Percentiles rank a stretch among this genome's conserved stretches.
These are phyloP conservation scores for Irpex sp. DNA, from an alignment of 1,284 basidiomycete genomes.

Conservation along the genomic window DNA sequence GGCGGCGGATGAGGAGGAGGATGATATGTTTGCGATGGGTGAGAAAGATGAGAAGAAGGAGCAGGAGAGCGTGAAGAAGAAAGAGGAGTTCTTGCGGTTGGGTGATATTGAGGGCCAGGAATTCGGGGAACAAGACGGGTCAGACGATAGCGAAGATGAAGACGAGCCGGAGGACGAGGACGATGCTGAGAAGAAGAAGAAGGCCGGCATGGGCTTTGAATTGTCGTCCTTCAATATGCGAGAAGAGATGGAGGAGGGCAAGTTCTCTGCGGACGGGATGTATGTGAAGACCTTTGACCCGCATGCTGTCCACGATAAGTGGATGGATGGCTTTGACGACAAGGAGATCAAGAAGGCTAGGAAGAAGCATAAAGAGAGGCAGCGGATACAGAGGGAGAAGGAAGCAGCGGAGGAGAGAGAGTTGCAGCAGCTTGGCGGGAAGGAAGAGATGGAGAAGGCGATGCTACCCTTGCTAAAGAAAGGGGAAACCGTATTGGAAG, in stretches of 20 bases:
- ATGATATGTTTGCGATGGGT: constrained; percentile 86
- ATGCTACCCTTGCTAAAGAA: constrained; percentile 76
- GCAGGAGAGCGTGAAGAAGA: constrained; percentile 45
- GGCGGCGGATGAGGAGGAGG: constrained; percentile 59
- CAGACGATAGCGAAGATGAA: constrained; percentile 31
- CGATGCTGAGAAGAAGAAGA: constrained; percentile 67
- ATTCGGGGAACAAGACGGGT: constrained; percentile 65
- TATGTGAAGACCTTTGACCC: constrained; percentile 49
- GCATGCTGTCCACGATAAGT: constrained; percentile 87
- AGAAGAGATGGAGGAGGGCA: constrained; percentile 96
- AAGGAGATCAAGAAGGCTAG: constrained; percentile 83
- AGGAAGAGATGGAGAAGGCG: constrained; percentile 63
- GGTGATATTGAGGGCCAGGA: constrained; percentile 97
- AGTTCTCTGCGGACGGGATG: constrained; percentile 92
- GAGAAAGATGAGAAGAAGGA: constrained; percentile 53
- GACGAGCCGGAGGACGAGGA: constrained; percentile 74
- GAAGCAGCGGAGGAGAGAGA: constrained; percentile 73
- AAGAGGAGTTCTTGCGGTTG: constrained; percentile 76
- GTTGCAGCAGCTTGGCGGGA: constrained; percentile 60
- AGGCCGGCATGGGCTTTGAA: constrained; percentile 90
- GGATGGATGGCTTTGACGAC: constrained; percentile 91
- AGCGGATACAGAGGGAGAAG: constrained; percentile 65
- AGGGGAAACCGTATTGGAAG: constrained; percentile 89
- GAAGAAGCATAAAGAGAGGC: constrained; percentile 63
- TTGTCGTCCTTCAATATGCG: constrained; percentile 99